Evolutionary conservation across 192 early-diverging fungal species (phyloP), one percentile per base, ranked within the genome.

Genomic region (Backusella tarrabulga): DNA sequence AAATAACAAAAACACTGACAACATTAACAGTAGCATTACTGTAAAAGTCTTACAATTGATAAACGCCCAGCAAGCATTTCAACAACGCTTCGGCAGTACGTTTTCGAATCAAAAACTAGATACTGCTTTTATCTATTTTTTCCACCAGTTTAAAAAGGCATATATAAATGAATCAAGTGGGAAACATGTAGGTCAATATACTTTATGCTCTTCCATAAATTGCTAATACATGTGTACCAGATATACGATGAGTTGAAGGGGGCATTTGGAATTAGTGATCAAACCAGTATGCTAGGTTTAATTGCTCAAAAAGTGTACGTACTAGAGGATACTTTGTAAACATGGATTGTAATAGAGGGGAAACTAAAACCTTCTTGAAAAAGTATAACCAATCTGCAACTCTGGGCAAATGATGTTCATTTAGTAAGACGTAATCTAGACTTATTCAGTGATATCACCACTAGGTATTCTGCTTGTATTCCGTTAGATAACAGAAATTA

Each of bases 361-460:
- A 32, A 32, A 34, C 15, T 38, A 60, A 32, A 32, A 63, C 21
- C 23, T 63, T 84, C 68, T 82, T 82, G 21, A 72, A 71, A 40
- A 71, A 85, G 89, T 42, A 79, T 91, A 32, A 85, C 81, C 42
- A 93, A 92, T 72, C 77, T 95, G 32, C 81, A 91, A 60, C 82
- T 83, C 29, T 95, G 92, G 88, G 82, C 76, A 23, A 66, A 85
- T n/a, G 75, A 85, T 71, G 82, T 85, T 71, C 74, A 71, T 2
- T 79, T 95, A 4, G 85, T 95, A 32, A 78, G 80, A 11, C 83
- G 85, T 26, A 91, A 92, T 14, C 81, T 97, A 56, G 84, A 86
- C 44, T 82, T 97, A 38, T 92, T 96, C 73, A 87, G 90, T 70
- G 94, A 97, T 19, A 79, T 97, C 40, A 84, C 94, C 0, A 87